Evolutionary conservation across 129 eudicot species (phyloP).

Genomic region (Sambucus nigra): DNA sequence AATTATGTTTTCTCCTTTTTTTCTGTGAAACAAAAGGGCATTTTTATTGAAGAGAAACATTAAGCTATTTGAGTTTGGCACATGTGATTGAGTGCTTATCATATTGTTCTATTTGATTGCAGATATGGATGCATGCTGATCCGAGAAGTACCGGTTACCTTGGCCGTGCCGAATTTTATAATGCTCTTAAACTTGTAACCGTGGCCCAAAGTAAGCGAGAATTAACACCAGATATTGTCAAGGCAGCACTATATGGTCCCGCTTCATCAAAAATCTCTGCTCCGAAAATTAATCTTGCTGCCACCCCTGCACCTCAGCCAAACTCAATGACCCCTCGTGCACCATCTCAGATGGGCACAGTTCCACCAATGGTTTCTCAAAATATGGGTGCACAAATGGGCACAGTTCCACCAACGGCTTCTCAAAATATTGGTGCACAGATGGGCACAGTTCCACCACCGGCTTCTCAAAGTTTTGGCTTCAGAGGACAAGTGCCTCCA

Average conservation of each 20-base stretch:
- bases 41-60: too few relatives aligned
- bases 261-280: constrained; percentile 91
- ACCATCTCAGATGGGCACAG: constrained; percentile 31
- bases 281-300: constrained; percentile 66
- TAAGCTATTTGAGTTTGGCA: too few relatives aligned
- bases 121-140: constrained; percentile 97
- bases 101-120: constrained; percentile 25
- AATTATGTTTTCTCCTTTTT: too few relatives aligned
- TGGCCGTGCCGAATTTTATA: constrained; percentile 82
- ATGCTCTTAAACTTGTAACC: constrained; percentile 89
- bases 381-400: too few relatives aligned
- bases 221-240: constrained; percentile 81
- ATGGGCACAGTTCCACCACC: too few relatives aligned
- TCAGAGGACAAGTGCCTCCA: constrained; percentile 58
- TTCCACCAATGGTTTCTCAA: constrained; percentile 37
- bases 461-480: too few relatives aligned
- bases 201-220: constrained; percentile 96
- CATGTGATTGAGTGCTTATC: too few relatives aligned
- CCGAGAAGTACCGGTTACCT: constrained; percentile 75
- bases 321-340: constrained; percentile 45
- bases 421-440: too few relatives aligned
- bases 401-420: too few relatives aligned
- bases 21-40: too few relatives aligned
- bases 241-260: constrained; percentile 81
- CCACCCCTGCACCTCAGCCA: constrained; percentile 48